Base-by-base conservation (phyloP, 1,284 basidiomycete genomes). In the Irpex sp. region DNA sequence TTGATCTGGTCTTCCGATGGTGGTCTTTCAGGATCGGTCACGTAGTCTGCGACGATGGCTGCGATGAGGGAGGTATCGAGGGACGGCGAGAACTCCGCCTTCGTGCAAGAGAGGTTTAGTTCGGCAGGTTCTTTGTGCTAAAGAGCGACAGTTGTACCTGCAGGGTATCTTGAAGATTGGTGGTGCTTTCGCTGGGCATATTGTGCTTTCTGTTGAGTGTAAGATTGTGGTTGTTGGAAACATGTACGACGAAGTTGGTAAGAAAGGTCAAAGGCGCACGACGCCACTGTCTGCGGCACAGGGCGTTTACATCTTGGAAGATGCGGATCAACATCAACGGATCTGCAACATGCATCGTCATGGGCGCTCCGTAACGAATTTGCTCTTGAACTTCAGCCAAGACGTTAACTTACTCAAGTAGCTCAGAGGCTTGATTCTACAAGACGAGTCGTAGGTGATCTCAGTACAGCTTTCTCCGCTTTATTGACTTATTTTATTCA, bases 21-120 rank as follows among this genome's bases (percentile, higher is more conserved):
- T 63, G 64, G 48, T 35, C 68, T 64, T 57, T 69, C 63, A n/a
- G 63, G 61, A 47, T 71, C 74, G 49, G 67, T 67, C 60, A 78
- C 75, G 54, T 84, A 69, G 65, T 90, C 87, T 14, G 78, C 80
- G 52, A 90, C 69, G 19, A 90, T 74, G 5, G 84, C 87, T 0
- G 87, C 85, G 42, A 91, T 77, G 49, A 91, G 79, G 1, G 87
- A 83, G 1, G 85, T 79, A 68, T 91, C 89, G 59, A 91, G 73
- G 0, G 86, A 86, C n/a, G 88, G 89, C 70, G 85, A 88, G 67
- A 87, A 91, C 73, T 90, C 86, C 62, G 74, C 75, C 88, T 91
- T 63, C 36, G 35, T 54, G 35, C 52, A 36, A 33, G 21, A 42
- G 28, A 56, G 45, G 18, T 58, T 61, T 37, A 64, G 56, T 57